Evolutionary conservation across 1,284 basidiomycete species (phyloP).

Genomic region (Ganoderma meredithae): DNA sequence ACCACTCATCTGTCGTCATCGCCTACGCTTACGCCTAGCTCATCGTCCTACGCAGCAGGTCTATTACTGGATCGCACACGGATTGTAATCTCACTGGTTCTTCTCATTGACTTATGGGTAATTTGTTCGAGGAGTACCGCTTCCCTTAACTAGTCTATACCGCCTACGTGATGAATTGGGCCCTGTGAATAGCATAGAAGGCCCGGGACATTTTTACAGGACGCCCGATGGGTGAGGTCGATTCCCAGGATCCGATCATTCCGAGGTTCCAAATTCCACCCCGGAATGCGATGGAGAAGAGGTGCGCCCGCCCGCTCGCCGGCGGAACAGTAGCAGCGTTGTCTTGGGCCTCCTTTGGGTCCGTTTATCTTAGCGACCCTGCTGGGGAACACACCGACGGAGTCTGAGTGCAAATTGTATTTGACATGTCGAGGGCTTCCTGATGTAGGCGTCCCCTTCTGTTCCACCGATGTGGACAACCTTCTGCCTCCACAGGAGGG

Average conservation of each 20-base stretch:
- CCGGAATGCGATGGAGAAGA: neutral
- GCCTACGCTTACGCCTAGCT: constrained; percentile 16
- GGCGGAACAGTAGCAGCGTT: neutral
- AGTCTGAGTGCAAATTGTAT: constrained; percentile 8
- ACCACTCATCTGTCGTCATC: neutral
- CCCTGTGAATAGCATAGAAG: constrained; percentile 15
- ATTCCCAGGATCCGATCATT: constrained; percentile 3
- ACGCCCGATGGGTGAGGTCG: neutral
- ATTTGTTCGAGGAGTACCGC: constrained; percentile 25
- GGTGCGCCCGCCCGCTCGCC: neutral
- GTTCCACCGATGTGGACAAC: constrained; percentile 3
- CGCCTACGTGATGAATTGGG: constrained; percentile 19
- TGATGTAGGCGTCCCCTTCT: constrained; percentile 10
- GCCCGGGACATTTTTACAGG: neutral
- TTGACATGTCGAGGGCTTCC: constrained; percentile 3
- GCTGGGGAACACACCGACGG: constrained; percentile 1
- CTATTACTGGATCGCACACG: constrained; percentile 23
- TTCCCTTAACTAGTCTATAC: constrained; percentile 17
- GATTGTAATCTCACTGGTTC: constrained; percentile 27
- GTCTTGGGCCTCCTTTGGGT: neutral
- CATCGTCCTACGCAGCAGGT: constrained; percentile 18
- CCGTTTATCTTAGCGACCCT: constrained; percentile 8
- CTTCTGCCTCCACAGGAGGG: neutral
- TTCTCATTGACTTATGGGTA: constrained; percentile 30
- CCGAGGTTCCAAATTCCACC: neutral